Conservation (phyloP, 306 rosid genomes). For the Fragaria nilgerrensis region DNA sequence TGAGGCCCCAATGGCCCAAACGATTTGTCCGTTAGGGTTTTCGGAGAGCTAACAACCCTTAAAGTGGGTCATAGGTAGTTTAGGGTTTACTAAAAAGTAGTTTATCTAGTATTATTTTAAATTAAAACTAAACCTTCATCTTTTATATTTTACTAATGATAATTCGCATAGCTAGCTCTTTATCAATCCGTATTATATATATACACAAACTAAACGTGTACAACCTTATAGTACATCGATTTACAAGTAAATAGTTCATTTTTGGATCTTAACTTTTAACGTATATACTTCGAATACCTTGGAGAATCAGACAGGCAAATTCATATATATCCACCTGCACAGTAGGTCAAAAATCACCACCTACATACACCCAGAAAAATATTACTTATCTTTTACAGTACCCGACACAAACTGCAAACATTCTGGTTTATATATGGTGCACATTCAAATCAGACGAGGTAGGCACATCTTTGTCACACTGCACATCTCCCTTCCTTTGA, state of each 20-base stretch:
- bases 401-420: neutral
- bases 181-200: too few species aligned
- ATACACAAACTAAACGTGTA: too few species aligned
- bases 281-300: neutral
- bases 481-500: neutral
- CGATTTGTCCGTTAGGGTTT: too few species aligned
- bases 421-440: neutral
- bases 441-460: constrained; percentile 7
- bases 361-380: neutral
- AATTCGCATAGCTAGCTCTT: too few species aligned
- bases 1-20: too few species aligned
- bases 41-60: too few species aligned
- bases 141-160: too few species aligned
- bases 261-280: neutral
- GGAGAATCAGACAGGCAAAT: neutral
- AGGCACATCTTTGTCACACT: neutral
- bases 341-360: neutral
- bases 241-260: too few species aligned
- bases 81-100: accelerated
- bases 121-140: too few species aligned
- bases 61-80: too few species aligned
- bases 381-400: neutral
- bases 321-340: neutral
- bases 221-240: too few species aligned
- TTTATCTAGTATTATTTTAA: too few species aligned